These are phyloP conservation scores for Monosporascus cannonballus DNA, from an alignment of 2,329 filamentous ascomycete species.

Conservation along the genomic window DNA sequence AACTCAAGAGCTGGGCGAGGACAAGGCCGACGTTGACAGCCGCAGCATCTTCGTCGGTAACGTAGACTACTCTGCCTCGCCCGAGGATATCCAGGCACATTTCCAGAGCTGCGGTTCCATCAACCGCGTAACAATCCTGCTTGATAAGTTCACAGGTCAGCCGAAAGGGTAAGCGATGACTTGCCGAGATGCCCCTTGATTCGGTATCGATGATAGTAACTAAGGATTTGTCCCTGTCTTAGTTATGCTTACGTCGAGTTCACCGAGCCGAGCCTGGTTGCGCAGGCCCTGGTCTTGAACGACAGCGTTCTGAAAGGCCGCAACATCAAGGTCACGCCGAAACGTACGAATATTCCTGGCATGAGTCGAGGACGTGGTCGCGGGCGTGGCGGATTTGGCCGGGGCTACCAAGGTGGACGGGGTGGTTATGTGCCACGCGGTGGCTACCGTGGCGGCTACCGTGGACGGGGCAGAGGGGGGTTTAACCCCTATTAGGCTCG, in stretches of 20 bases:
- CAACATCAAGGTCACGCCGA: conserved; percentile 90
- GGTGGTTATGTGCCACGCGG: conserved; percentile 44
- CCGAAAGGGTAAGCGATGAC: conserved; percentile 81
- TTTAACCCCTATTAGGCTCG: conserved; percentile 55
- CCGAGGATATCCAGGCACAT: conserved; percentile 96
- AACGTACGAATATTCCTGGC: conserved; percentile 93
- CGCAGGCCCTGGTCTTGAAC: conserved; percentile 89
- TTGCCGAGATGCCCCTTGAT: neutral
- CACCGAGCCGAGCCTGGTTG: conserved; percentile 85
- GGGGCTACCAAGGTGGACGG: conserved; percentile 47
- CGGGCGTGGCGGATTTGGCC: conserved; percentile 43
- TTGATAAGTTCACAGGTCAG: conserved; percentile 98
- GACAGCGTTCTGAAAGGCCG: conserved; percentile 93
- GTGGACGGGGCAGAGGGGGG: conserved; percentile 53
- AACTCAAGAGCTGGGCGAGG: conserved; percentile 75
- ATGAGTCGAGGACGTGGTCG: conserved; percentile 74
- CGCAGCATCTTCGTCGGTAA: conserved; percentile 98
- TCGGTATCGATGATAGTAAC: neutral
- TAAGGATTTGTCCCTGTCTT: conserved; percentile 9
- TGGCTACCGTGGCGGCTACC: conserved; percentile 54
- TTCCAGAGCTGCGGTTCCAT: conserved; percentile 97
- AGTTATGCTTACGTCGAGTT: conserved; percentile 99
- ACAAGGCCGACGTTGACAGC: conserved; percentile 91
- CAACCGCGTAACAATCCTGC: conserved; percentile 92
- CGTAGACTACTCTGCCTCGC: conserved; percentile 93